These are phyloP conservation scores for Zopfia rhizophila DNA, from an alignment of 2,329 filamentous ascomycete genomes.

Conservation along the genomic window DNA sequence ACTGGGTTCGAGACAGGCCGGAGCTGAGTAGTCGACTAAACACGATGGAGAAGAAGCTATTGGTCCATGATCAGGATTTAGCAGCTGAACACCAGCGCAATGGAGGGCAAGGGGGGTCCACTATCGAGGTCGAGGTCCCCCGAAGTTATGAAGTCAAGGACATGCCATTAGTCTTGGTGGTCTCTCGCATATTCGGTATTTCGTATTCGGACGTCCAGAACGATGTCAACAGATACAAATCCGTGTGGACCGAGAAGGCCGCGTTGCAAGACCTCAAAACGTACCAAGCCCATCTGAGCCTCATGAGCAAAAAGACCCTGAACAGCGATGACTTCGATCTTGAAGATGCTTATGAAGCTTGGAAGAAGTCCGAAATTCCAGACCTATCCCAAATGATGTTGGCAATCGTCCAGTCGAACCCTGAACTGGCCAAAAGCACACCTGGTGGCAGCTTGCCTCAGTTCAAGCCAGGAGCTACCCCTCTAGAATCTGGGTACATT, in stretches of 20 bases:
- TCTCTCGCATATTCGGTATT: conserved; percentile 86
- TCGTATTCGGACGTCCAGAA: conserved; percentile 82
- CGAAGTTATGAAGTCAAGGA: conserved; percentile 94
- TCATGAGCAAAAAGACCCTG: conserved; percentile 80
- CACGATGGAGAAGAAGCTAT: conserved; percentile 89
- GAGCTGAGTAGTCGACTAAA: conserved; percentile 83
- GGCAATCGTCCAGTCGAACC: conserved; percentile 85
- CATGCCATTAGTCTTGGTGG: conserved; percentile 91
- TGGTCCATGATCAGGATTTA: conserved; percentile 93
- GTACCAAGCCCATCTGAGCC: conserved; percentile 88
- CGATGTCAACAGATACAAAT: conserved; percentile 84
- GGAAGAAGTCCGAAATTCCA: conserved; percentile 89
- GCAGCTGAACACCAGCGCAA: conserved; percentile 68
- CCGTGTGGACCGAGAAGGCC: conserved; percentile 89
- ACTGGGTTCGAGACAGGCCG: conserved; percentile 84
- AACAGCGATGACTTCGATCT: conserved; percentile 87
- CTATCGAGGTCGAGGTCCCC: conserved; percentile 83
- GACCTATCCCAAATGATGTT: conserved; percentile 94
- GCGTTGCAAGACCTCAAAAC: conserved; percentile 91
- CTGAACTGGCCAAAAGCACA: conserved; percentile 82
- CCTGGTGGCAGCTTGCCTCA: conserved; percentile 69
- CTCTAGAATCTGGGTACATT: conserved; percentile 55
- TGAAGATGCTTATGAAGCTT: conserved; percentile 86
- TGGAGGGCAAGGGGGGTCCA: conserved; percentile 68
- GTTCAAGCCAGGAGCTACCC: conserved; percentile 57